Base-by-base conservation (phyloP, 2,329 filamentous ascomycete genomes). In the Penicillium verrucosum region DNA sequence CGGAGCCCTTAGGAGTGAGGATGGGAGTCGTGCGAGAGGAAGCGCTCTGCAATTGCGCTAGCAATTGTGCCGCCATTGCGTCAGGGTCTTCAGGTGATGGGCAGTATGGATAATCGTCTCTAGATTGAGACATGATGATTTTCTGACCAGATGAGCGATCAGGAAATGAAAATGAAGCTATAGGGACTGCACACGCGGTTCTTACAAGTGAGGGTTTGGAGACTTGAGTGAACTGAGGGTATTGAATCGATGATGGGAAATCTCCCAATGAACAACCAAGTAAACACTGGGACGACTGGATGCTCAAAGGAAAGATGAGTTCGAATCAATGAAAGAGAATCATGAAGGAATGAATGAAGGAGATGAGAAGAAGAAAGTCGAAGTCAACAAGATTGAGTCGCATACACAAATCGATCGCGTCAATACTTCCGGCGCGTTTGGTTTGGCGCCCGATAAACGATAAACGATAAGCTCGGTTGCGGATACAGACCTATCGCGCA, bases 41-140 rank as follows among this genome's bases (percentile, higher is more conserved):
- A 7, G 46, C 42, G n/a, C 44, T 47, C 16, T 54, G 40, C 5
- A 58, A 49, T 11, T 62, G 55, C 14, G 49, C 51, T 41, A 50
- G 44, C 12, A 58, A 30, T 38, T 62, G 59, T 3, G 45, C 38
- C 12, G 48, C 56, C 40, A 53, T 49, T 2, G 60, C 52, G 41
- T 60, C 51, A 2, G 57, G 27, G 25, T 56, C 62, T 3, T 61
- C 44, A 5, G 41, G 48, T 2, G 14, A 41, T 6, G 43, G 40
- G 14, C 18, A 47, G 11, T 32, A 18, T n/a, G 30, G 43, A 21
- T 21, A 21, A 21, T 21, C 21, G 21, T 21, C 21, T 12, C n/a
- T 18, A 12, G 14, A n/a, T 9, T 51, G 34, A 36, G 48, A 41
- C 57, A 61, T 56, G 21, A 9, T 45, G 42, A 51, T 27, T 37